These are phyloP conservation scores for Brassica hybrid DNA, from an alignment of 441 rosid species.

Conservation along the genomic window DNA sequence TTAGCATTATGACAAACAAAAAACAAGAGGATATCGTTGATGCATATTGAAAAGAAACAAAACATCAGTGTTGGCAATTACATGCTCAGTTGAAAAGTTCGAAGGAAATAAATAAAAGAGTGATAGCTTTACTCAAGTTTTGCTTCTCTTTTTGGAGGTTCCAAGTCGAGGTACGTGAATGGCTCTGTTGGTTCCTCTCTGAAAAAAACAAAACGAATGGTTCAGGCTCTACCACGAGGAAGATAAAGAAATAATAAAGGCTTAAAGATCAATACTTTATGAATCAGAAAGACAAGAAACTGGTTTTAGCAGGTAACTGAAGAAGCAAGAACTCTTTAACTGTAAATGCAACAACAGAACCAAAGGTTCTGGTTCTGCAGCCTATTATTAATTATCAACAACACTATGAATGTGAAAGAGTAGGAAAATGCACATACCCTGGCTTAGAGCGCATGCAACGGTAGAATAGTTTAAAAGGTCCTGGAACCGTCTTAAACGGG, in stretches of 20 bases:
- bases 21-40: conserved; percentile 25
- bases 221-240: conserved; percentile 12
- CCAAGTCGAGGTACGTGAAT: conserved; percentile 76
- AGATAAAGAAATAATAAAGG: conserved; percentile 3
- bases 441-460: too few relatives aligned
- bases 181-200: conserved; percentile 96
- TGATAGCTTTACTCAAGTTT: conserved; percentile 56
- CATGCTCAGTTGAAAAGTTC: conserved; percentile 9
- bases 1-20: conserved; percentile 24
- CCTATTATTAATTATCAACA: conserved; percentile 9
- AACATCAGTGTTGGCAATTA: conserved; percentile 9
- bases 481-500: too few relatives aligned
- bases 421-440: too few relatives aligned
- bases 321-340: too few relatives aligned
- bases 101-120: conserved; percentile 11
- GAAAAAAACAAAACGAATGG: conserved; percentile 37
- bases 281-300: conserved; percentile 23
- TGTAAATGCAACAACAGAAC: conserved; percentile 4
- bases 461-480: too few relatives aligned
- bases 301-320: too few relatives aligned
- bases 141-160: conserved; percentile 80
- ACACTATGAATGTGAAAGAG: too few relatives aligned
- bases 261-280: conserved; percentile 9
- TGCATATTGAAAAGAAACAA: too few relatives aligned
- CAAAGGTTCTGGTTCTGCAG: background rate